Percentiles rank a stretch among this genome's conserved stretches.
Conservation (phyloP, 495 filamentous ascomycete species). For the Chaetomium cochliodes region DNA sequence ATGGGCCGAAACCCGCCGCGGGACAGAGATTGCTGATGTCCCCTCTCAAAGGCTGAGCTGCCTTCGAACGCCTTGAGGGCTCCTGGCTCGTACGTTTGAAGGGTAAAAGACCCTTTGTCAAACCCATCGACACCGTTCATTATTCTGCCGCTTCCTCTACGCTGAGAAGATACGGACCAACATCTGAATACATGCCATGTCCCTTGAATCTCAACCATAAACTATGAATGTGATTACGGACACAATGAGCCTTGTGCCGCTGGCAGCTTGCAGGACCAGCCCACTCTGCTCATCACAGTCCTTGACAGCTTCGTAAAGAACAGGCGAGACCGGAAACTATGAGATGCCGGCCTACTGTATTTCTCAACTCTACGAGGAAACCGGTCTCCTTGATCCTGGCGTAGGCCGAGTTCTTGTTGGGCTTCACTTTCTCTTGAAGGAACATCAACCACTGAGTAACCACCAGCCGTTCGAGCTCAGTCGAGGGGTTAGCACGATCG, state of each 20-base stretch:
- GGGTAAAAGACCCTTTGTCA: background rate
- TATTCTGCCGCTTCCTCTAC: background rate
- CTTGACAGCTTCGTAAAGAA: constrained; percentile 45
- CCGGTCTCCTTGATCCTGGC: constrained; percentile 66
- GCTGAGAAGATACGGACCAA: background rate
- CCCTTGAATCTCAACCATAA: constrained; percentile 68
- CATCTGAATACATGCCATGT: constrained; percentile 42
- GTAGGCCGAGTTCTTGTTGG: constrained; percentile 42
- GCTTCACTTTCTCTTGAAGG: too few relatives aligned
- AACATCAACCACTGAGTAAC: constrained; percentile 47
- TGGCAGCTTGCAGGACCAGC: constrained; percentile 69
- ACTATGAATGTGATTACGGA: constrained; percentile 63
- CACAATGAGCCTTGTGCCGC: constrained; percentile 63
- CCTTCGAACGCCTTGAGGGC: constrained; percentile 54
- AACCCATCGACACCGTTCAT: too few relatives aligned
- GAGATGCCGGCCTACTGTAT: constrained; percentile 65
- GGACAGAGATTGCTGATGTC: constrained; percentile 61
- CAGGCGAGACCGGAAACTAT: constrained; percentile 65
- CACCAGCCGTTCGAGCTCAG: too few relatives aligned
- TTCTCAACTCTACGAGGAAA: constrained; percentile 61
- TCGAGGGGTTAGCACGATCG: too few relatives aligned
- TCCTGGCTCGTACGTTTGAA: constrained; percentile 48
- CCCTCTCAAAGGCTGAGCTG: constrained; percentile 52
- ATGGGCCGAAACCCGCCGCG: constrained; percentile 53
- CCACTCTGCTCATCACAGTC: constrained; percentile 51